phyloP scores from a whole-genome alignment of 768 basidiomycete genomes.

The Serendipita sp. region DNA sequence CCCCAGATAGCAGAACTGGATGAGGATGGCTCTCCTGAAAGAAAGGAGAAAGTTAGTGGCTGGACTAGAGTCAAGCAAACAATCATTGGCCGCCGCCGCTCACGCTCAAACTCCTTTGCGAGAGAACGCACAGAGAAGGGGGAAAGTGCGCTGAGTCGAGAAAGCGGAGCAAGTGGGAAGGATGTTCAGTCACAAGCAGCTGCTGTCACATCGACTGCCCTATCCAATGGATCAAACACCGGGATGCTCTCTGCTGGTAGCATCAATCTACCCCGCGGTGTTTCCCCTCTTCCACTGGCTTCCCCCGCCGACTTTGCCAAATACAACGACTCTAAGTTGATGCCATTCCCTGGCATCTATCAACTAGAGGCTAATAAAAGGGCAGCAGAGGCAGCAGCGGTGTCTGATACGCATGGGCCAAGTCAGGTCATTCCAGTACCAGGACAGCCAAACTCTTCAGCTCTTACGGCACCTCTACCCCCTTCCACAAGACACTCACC shows the following conservation, averaged over 20 bases:
- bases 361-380: constrained; percentile 28
- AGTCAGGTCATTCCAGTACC: neutral
- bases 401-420: neutral
- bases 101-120: constrained; percentile 23
- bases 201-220: constrained; percentile 15
- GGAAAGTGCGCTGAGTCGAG: constrained; percentile 37
- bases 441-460: neutral
- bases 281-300: constrained; percentile 65
- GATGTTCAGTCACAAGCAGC: constrained; percentile 29
- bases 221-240: neutral
- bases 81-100: constrained; percentile 42
- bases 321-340: constrained; percentile 67
- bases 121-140: constrained; percentile 30
- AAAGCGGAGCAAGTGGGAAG: constrained; percentile 56
- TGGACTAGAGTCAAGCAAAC: constrained; percentile 64
- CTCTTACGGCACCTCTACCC: constrained; percentile 5
- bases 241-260: constrained; percentile 18
- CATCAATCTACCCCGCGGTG: constrained; percentile 28
- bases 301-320: constrained; percentile 53
- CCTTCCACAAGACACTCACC: constrained; percentile 4
- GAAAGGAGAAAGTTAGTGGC: constrained; percentile 20
- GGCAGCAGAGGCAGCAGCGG: neutral
- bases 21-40: neutral
- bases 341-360: constrained; percentile 79
- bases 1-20: neutral